These are phyloP conservation scores for Aspergillus homomorphus DNA, from an alignment of 495 filamentous ascomycete species.

Conservation along the genomic window DNA sequence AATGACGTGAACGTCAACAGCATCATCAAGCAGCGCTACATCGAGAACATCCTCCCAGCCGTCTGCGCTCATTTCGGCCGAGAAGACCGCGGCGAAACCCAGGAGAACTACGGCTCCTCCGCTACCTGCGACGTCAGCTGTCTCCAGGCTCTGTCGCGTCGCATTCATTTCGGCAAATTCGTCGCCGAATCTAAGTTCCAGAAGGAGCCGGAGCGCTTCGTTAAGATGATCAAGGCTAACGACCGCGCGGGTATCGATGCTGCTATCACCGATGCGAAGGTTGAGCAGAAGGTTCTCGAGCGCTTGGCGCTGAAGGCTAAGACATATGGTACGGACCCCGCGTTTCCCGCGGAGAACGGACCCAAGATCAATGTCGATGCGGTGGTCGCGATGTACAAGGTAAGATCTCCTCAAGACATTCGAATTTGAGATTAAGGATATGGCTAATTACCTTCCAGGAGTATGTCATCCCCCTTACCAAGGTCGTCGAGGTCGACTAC, in stretches of 20 bases:
- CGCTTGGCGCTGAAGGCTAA: constrained; percentile 85
- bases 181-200: constrained; percentile 98
- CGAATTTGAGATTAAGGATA: constrained; percentile 2
- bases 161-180: constrained; percentile 98
- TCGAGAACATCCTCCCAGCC: constrained; percentile 73
- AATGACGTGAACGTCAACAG: constrained; percentile 92
- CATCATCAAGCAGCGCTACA: constrained; percentile 81
- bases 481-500: constrained; percentile 96
- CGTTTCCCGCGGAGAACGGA: constrained; percentile 50
- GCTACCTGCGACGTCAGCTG: constrained; percentile 89
- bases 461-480: constrained; percentile 94
- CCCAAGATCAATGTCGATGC: constrained; percentile 89
- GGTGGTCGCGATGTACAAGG: constrained; percentile 91
- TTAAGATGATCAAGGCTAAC: constrained; percentile 69
- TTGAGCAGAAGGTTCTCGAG: constrained; percentile 91
- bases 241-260: constrained; percentile 79
- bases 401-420: constrained; percentile 26
- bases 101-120: constrained; percentile 93
- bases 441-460: constrained; percentile 49
- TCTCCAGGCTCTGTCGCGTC: constrained; percentile 84
- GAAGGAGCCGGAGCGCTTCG: constrained; percentile 76
- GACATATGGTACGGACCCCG: constrained; percentile 92
- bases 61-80: constrained; percentile 71
- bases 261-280: constrained; percentile 84
- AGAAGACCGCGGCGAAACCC: constrained; percentile 75